Base-by-base conservation (phyloP, 2,329 filamentous ascomycete genomes). In the Calcarisporium arbuscula region DNA sequence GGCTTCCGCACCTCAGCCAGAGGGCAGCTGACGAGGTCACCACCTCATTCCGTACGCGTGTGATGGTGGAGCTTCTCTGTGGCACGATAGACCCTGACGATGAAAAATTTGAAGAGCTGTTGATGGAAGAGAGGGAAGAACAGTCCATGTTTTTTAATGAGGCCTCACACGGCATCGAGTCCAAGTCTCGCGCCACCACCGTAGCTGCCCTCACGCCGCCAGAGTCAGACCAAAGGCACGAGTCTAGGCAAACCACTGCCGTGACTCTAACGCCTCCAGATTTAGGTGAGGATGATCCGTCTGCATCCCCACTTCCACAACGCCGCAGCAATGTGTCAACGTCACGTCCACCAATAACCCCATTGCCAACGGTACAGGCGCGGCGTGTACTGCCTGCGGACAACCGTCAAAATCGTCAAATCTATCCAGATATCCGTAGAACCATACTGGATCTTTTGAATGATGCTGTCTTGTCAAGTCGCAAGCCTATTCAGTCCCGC, bases 11-110 rank as follows among this genome's bases (percentile, higher is more conserved):
- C 18, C 34, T 28, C 19, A 26, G 28, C 21, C 34, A 32, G 18
- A 12, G 22, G n/a, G 22, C 28, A 19, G 34, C 34, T 9, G 34
- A 31, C 16, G n/a, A 15, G 19, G 21, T 31, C 28, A 12, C 27
- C 12, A n/a, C 28, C 17, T 15, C 22, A 6, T 36, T 36, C 23
- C 34, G 34, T 14, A 16, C 28, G n/a, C 34, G 28, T 14, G 17
- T 36, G 12, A 12, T 32, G 12, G n/a, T 36, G 19, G 29, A 36
- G 28, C 34, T 36, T 27, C 34, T 36, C 17, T 36, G 28, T 22
- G 16, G 20, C 19, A 36, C 25, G 21, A 14, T 36, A 27, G 28
- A 36, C 28, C 34, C 34, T 7, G 12, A 16, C 12, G 23, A 27
- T 15, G 15, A 31, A n/a, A 16, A 18, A 26, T 30, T 31, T 19